Percentiles rank a stretch among this genome's conserved stretches.
Conservation (phyloP, 352 stramenopile genomes). For the Phytopythium oedochilum region DNA sequence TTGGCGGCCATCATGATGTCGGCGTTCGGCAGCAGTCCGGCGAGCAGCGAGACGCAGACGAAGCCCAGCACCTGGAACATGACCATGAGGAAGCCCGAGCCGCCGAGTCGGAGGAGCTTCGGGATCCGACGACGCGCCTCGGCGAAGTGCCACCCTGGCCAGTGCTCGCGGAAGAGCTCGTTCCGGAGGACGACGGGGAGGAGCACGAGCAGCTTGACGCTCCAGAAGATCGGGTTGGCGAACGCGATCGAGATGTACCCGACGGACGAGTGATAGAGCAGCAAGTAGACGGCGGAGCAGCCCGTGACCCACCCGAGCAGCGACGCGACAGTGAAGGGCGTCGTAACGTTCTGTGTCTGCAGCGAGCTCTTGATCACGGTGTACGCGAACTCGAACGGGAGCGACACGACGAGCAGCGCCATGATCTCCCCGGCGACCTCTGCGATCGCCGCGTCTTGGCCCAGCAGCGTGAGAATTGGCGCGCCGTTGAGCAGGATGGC, state of each 20-base stretch:
- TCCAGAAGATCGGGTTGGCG: conserved; percentile 15
- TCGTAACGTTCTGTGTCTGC: conserved; percentile 30
- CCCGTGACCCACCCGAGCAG: conserved; percentile 15
- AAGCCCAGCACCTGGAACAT: conserved; percentile 17
- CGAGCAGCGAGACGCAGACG: conserved; percentile 13
- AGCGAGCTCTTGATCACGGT: conserved; percentile 22
- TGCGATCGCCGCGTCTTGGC: conserved; percentile 26
- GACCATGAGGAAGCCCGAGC: conserved; percentile 11
- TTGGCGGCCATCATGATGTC: conserved; percentile 14
- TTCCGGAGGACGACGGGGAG: conserved; percentile 18
- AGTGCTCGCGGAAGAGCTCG: conserved; percentile 10
- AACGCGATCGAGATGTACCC: conserved; percentile 33
- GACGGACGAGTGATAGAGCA: conserved; percentile 31
- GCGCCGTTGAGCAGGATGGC: conserved; percentile 15
- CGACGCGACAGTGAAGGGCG: conserved; percentile 24
- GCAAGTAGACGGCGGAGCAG: conserved; percentile 18
- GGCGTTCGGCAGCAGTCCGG: conserved; percentile 26
- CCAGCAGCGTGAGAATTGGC: conserved; percentile 19
- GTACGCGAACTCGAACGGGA: conserved; percentile 25
- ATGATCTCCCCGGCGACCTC: conserved; percentile 19
- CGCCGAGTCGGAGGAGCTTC: conserved; percentile 10
- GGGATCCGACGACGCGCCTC: conserved; percentile 10
- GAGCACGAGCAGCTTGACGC: conserved; percentile 21
- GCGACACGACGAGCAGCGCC: conserved; percentile 5
- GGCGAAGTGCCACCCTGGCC: conserved; percentile 13